Evolutionary conservation across 345 rosid species (phyloP).

Genomic region (Hirschfeldia incana): DNA sequence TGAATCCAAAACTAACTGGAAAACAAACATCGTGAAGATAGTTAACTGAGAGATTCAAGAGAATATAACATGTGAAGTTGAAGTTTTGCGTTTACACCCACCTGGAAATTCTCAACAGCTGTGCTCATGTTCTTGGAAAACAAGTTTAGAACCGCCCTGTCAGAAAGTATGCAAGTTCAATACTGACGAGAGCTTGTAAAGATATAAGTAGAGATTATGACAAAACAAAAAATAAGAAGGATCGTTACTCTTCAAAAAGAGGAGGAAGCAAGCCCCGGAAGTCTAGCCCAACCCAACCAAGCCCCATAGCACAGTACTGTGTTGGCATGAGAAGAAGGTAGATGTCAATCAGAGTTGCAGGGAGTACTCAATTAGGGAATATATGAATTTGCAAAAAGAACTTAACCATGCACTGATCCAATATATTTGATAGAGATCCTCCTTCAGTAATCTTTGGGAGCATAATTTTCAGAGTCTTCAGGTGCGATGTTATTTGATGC

Average conservation of each 20-base stretch:
- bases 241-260: constrained; percentile 82
- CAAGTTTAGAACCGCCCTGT: constrained; percentile 86
- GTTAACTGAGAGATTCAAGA: constrained; percentile 16
- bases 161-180: constrained; percentile 26
- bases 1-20: constrained; percentile 94
- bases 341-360: constrained; percentile 19
- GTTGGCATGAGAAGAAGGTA: constrained; percentile 22
- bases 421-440: constrained; percentile 86
- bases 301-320: constrained; percentile 97
- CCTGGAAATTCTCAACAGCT: constrained; percentile 93
- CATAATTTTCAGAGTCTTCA: constrained; percentile 88
- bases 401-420: constrained; percentile 94
- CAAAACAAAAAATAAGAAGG: background rate
- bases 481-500: constrained; percentile 97
- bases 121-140: constrained; percentile 85
- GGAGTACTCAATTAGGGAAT: background rate
- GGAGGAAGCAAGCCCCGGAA: constrained; percentile 95
- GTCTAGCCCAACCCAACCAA: constrained; percentile 93
- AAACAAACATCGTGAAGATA: constrained; percentile 23
- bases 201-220: background rate
- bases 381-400: constrained; percentile 11
- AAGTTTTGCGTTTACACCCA: constrained; percentile 25
- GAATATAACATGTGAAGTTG: background rate
- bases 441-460: constrained; percentile 98
- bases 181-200: constrained; percentile 6